phyloP scores from a whole-genome alignment of 495 filamentous ascomycete genomes.

The Daldinia concentrica region DNA sequence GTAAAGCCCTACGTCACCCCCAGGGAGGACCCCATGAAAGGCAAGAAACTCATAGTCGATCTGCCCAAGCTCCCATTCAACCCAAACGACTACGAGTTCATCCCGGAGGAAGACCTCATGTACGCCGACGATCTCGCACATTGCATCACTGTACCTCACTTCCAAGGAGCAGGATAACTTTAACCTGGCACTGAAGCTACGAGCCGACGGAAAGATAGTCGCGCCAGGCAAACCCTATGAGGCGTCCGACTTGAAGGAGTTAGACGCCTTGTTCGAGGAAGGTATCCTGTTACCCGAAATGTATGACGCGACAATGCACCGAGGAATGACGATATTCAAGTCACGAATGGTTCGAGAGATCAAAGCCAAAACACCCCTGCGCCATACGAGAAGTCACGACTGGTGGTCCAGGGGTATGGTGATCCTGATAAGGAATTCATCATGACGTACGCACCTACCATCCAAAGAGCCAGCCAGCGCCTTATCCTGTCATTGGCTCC shows the following conservation, averaged over 20 bases:
- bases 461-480: slow-evolving; percentile 11
- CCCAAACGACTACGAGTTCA: neutral
- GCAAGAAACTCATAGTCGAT: neutral
- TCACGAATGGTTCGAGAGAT: neutral
- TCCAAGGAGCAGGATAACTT: neutral
- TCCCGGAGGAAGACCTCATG: slow-evolving; percentile 1
- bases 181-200: neutral
- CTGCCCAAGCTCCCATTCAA: neutral
- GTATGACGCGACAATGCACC: neutral
- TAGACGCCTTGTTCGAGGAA: neutral
- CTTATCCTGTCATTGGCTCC: slow-evolving; percentile 6
- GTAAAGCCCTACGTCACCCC: slow-evolving; percentile 7
- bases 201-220: neutral
- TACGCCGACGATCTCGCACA: neutral
- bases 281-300: neutral
- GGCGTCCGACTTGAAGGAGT: neutral
- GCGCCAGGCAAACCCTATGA: neutral
- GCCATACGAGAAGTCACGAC: slow-evolving; percentile 17
- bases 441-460: slow-evolving; percentile 11
- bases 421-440: slow-evolving; percentile 10
- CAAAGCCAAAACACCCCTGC: slow-evolving; percentile 1
- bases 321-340: neutral
- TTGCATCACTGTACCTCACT: neutral
- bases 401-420: slow-evolving; percentile 12
- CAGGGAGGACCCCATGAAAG: neutral